A percentile compares a stretch with the other conserved stretches of the same genome.
Conservation (phyloP, 2,329 filamentous ascomycete species). For the Daldinia eschscholtzii region DNA sequence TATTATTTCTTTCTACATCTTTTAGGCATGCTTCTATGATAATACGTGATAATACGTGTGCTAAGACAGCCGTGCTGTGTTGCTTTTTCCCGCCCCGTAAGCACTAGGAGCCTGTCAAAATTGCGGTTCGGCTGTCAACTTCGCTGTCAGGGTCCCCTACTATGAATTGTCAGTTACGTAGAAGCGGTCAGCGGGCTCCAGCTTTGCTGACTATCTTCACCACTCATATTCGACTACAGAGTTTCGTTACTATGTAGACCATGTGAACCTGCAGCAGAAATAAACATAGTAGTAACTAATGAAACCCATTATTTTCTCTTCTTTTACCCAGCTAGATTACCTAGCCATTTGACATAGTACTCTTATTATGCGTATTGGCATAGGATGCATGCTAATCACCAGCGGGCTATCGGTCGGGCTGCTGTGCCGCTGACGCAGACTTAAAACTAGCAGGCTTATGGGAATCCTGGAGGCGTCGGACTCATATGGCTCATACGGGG, state of each 20-base stretch:
- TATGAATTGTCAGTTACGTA: not conserved
- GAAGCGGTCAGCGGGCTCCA: constrained; percentile 38
- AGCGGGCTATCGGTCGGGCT: constrained; percentile 18
- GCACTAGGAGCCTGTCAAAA: constrained; percentile 35
- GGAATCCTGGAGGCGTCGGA: constrained; percentile 11
- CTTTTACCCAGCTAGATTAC: not conserved
- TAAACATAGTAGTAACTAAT: not conserved
- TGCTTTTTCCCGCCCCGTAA: constrained; percentile 36
- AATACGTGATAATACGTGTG: constrained; percentile 29
- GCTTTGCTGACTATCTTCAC: constrained; percentile 40
- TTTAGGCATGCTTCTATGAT: constrained; percentile 15
- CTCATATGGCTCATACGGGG: constrained; percentile 10
- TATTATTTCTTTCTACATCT: not conserved
- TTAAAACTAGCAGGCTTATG: constrained; percentile 21
- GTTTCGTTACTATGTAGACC: constrained; percentile 26
- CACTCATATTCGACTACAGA: constrained; percentile 25
- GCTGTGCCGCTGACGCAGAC: constrained; percentile 37
- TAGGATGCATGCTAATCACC: constrained; percentile 2
- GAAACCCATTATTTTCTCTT: not conserved
- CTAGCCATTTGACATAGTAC: not conserved
- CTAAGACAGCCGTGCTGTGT: constrained; percentile 29
- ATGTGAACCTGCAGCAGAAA: constrained; percentile 5
- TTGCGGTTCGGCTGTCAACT: constrained; percentile 34
- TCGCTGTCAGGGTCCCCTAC: constrained; percentile 28
- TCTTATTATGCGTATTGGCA: not conserved